phyloP scores from a whole-genome alignment of 345 rosid genomes.

The sweet orange (Citrus sinensis) region DNA sequence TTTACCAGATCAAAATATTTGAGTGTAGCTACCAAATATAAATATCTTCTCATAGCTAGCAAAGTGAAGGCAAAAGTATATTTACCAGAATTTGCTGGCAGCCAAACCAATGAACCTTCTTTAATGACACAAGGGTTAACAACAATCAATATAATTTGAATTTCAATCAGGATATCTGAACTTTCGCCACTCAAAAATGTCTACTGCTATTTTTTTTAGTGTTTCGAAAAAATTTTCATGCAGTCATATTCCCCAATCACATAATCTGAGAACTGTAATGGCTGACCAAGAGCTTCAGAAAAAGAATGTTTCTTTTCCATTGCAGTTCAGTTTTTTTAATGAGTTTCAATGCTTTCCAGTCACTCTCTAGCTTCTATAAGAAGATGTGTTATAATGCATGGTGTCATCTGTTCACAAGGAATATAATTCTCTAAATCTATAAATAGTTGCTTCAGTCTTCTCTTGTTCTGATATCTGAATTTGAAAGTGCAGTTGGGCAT shows the following conservation, averaged over 20 bases:
- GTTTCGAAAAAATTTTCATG: neutral
- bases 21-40: neutral
- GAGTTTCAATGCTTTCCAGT: neutral
- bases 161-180: neutral
- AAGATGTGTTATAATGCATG: neutral
- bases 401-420: neutral
- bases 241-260: neutral
- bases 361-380: neutral
- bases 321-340: neutral
- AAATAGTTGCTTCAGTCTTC: neutral
- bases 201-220: neutral
- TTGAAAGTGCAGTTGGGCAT: conserved; percentile 59
- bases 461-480: neutral
- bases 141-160: neutral
- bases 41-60: too few species aligned
- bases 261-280: neutral
- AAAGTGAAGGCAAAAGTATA: neutral
- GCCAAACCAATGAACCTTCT: neutral
- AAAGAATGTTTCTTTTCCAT: neutral
- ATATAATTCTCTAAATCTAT: neutral
- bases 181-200: neutral
- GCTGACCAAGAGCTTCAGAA: neutral
- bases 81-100: neutral
- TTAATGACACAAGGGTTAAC: neutral
- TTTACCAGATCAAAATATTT: neutral